A percentile compares a stretch with the other conserved stretches of the same genome.
These are phyloP conservation scores for Trypanosoma theileri DNA, from an alignment of 208 protist species.

Conservation along the genomic window DNA sequence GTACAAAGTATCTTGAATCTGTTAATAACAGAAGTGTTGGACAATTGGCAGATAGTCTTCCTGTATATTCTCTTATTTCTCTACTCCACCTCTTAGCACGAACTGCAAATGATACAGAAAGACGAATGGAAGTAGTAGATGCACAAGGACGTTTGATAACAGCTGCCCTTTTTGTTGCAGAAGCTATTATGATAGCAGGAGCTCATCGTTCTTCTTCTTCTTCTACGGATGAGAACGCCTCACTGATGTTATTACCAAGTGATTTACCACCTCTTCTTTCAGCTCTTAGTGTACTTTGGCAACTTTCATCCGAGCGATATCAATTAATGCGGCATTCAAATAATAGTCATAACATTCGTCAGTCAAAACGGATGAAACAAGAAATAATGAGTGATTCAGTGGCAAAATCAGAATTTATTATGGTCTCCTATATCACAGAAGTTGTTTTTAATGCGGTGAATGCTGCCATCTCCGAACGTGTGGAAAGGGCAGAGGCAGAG, in stretches of 20 bases:
- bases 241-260: constrained; percentile 6
- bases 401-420: constrained; percentile 24
- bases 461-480: constrained; percentile 21
- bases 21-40: constrained; percentile 28
- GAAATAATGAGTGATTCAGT: constrained; percentile 4
- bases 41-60: constrained; percentile 29
- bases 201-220: not conserved
- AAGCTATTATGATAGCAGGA: constrained; percentile 43
- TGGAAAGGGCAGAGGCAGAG: constrained; percentile 10
- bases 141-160: constrained; percentile 29
- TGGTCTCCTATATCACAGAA: constrained; percentile 21
- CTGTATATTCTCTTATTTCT: constrained; percentile 33
- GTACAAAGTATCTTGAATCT: constrained; percentile 41
- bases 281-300: constrained; percentile 41
- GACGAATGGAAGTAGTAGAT: constrained; percentile 16
- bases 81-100: constrained; percentile 46
- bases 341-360: not conserved
- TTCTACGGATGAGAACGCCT: no score
- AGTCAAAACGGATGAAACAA: not conserved
- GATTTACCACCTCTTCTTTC: constrained; percentile 29
- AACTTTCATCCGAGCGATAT: constrained; percentile 34
- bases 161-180: constrained; percentile 51
- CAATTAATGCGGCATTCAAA: constrained; percentile 5
- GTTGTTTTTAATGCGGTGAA: constrained; percentile 26
- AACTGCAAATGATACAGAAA: constrained; percentile 9